phyloP scores from a whole-genome alignment of 148 eudicot genomes.

The Camellia sinensis region DNA sequence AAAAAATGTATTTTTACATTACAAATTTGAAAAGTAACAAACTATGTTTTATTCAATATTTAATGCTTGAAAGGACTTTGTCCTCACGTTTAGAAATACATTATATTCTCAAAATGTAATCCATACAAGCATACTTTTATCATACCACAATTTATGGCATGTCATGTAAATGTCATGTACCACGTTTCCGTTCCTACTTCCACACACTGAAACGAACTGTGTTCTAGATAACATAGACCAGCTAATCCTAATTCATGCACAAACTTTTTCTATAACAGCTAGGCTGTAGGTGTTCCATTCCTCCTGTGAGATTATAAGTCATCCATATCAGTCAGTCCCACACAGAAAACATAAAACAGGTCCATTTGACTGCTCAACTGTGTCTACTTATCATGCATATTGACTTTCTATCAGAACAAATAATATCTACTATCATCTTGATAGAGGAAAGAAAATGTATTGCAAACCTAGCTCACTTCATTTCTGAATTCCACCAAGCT shows the following conservation, averaged over 20 bases:
- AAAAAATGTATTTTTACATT: too few relatives aligned
- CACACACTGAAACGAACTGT: too few relatives aligned
- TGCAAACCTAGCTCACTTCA: background rate
- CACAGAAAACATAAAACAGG: background rate
- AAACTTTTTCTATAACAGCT: background rate
- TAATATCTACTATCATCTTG: background rate
- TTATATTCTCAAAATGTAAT: too few relatives aligned
- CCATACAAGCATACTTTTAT: too few relatives aligned
- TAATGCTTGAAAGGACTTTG: too few relatives aligned
- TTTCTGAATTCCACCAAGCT: background rate
- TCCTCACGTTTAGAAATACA: too few relatives aligned
- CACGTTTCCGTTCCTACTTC: too few relatives aligned
- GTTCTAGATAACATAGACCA: background rate
- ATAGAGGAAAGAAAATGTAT: background rate
- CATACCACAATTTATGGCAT: too few relatives aligned
- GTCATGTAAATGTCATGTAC: too few relatives aligned
- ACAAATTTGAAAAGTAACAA: too few relatives aligned
- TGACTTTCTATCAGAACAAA: background rate
- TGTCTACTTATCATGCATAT: background rate
- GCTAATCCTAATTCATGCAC: constrained; percentile 2
- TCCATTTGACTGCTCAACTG: background rate
- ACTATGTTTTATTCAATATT: too few relatives aligned
- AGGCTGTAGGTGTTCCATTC: constrained; percentile 14
- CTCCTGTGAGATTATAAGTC: background rate
- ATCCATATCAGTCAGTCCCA: background rate